Conservation (phyloP, 2,329 filamentous ascomycete species). For the Pseudogymnoascus sp. region DNA sequence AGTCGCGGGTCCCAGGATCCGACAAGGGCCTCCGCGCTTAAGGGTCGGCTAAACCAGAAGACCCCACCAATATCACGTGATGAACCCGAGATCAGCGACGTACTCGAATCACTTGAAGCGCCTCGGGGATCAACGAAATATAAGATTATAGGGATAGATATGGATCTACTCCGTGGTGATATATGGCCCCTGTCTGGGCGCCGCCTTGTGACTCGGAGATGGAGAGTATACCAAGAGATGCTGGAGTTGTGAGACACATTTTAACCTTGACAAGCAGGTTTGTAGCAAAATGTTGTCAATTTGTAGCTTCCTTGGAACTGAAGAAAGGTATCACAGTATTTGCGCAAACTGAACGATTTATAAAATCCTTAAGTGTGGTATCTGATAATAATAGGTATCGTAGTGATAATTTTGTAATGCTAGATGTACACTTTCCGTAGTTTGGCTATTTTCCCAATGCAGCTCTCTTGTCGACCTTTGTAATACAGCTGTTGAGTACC, state of each 20-base stretch:
- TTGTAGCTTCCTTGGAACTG: constrained; percentile 7
- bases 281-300: not conserved
- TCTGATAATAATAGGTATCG: not conserved
- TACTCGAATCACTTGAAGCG: not conserved
- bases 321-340: not conserved
- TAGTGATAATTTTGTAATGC: not conserved
- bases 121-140: not conserved
- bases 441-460: constrained; percentile 1
- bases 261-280: not conserved
- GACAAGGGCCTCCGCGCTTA: constrained; percentile 6
- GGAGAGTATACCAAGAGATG: not conserved
- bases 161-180: not conserved
- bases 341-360: not conserved
- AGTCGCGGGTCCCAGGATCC: not conserved
- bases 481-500: constrained; percentile 8
- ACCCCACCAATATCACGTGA: constrained; percentile 4
- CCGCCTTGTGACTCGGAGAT: not conserved
- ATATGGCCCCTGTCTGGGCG: not conserved
- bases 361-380: not conserved
- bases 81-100: not conserved
- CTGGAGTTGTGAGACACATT: not conserved
- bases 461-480: constrained; percentile 4
- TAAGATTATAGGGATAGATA: not conserved
- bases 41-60: not conserved
- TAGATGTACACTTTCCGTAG: constrained; percentile 3